Percentiles rank a stretch among this genome's conserved stretches.
phyloP scores from a whole-genome alignment of 202 grass and related monocot species.

The Cymbopogon flexuosus region DNA sequence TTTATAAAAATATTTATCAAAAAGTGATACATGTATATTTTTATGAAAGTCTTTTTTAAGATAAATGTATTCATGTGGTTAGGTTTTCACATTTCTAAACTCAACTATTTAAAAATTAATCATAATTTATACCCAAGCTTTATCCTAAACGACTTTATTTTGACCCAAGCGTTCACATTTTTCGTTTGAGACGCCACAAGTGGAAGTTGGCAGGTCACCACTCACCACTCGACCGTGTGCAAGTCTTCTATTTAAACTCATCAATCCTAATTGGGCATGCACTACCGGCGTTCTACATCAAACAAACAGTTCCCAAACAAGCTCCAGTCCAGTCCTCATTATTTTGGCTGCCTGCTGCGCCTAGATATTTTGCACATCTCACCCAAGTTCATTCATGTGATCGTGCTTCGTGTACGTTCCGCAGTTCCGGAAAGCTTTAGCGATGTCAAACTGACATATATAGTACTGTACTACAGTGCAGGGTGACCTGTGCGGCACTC shows the following conservation, averaged over 20 bases:
- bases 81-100: too few species aligned
- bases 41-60: too few species aligned
- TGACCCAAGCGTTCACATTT: not conserved
- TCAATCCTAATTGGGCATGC: not conserved
- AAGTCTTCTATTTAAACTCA: not conserved
- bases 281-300: not conserved
- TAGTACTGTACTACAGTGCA: not conserved
- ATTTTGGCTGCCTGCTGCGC: not conserved
- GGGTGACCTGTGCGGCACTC: not conserved
- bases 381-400: not conserved
- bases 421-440: not conserved
- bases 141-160: too few species aligned
- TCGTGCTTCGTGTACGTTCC: not conserved
- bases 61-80: too few species aligned
- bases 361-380: not conserved
- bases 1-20: too few species aligned
- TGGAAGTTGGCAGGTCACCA: not conserved
- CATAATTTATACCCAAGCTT: too few species aligned
- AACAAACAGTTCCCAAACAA: not conserved
- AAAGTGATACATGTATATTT: too few species aligned
- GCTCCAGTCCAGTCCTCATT: not conserved
- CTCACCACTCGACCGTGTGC: not conserved
- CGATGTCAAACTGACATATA: too few species aligned
- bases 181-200: not conserved
- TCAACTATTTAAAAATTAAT: too few species aligned